Evolutionary conservation across 768 basidiomycete genomes (phyloP).

Genomic region (Trametes cinnabarina): DNA sequence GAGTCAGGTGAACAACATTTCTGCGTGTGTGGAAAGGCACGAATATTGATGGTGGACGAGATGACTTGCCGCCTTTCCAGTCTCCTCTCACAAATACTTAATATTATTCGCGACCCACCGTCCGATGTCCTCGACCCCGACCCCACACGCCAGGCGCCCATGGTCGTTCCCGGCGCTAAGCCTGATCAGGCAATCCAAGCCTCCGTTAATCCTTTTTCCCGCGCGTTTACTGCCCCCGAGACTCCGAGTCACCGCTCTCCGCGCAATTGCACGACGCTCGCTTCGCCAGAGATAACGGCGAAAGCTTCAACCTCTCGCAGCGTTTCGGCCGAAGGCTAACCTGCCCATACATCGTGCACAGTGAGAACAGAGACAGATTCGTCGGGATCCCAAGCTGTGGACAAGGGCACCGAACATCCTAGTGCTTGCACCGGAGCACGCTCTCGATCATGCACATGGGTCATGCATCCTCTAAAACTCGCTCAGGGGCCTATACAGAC

Average conservation of each 20-base stretch:
- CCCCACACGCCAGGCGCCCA: neutral
- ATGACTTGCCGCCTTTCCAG: too few species aligned
- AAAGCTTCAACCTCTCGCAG: neutral
- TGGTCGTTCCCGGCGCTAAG: neutral
- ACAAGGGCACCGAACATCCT: neutral
- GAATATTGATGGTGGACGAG: neutral
- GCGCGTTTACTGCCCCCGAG: neutral
- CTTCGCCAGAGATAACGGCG: neutral
- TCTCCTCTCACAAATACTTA: too few species aligned
- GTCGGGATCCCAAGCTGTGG: too few species aligned
- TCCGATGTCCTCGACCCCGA: neutral
- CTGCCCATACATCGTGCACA: too few species aligned
- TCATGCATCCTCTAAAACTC: neutral
- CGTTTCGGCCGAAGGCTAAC: too few species aligned
- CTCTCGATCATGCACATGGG: neutral
- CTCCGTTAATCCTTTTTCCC: neutral
- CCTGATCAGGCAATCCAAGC: neutral
- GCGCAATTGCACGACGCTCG: neutral
- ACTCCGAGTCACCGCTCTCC: neutral
- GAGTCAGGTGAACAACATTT: slow-evolving; percentile 12
- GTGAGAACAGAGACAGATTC: too few species aligned
- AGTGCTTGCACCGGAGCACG: neutral
- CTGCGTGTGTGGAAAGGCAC: neutral
- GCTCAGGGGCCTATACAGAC: neutral
- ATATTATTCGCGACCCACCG: too few species aligned